Conservation (phyloP, 495 filamentous ascomycete genomes). For the Trichoderma parareesei region DNA sequence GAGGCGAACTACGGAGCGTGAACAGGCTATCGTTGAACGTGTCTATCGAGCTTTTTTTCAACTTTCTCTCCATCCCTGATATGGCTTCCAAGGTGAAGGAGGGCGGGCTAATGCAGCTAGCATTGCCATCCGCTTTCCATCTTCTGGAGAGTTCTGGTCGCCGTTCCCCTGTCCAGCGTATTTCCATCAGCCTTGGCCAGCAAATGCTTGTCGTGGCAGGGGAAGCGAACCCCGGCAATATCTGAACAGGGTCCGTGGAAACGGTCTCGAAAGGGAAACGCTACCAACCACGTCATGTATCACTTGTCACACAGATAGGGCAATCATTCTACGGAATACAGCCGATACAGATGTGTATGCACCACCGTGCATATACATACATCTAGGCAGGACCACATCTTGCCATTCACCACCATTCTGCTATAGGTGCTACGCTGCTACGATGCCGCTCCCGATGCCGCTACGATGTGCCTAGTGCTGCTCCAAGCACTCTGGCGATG, state of each 20-base stretch:
- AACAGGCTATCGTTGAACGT: too few species aligned
- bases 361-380: not conserved
- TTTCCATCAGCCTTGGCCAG: not conserved
- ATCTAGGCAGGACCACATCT: not conserved
- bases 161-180: not conserved
- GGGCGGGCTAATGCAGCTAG: not conserved
- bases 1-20: too few species aligned
- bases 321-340: slow-evolving; percentile 8
- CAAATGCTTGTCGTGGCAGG: not conserved
- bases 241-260: not conserved
- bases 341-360: not conserved
- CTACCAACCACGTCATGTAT: slow-evolving; percentile 8
- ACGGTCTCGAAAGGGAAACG: not conserved
- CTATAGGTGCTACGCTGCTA: not conserved
- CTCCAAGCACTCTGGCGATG: too few species aligned
- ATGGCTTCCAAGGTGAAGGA: too few species aligned
- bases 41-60: too few species aligned
- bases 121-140: not conserved
- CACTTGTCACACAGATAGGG: slow-evolving; percentile 10
- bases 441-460: too few species aligned
- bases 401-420: not conserved
- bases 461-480: too few species aligned
- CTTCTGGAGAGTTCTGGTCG: not conserved
- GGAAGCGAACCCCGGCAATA: not conserved
- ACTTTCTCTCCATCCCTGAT: too few species aligned